Evolutionary conservation across 257 asterid species (phyloP), one percentile per base, ranked within the genome.

Genomic region (Jasminum sambac): DNA sequence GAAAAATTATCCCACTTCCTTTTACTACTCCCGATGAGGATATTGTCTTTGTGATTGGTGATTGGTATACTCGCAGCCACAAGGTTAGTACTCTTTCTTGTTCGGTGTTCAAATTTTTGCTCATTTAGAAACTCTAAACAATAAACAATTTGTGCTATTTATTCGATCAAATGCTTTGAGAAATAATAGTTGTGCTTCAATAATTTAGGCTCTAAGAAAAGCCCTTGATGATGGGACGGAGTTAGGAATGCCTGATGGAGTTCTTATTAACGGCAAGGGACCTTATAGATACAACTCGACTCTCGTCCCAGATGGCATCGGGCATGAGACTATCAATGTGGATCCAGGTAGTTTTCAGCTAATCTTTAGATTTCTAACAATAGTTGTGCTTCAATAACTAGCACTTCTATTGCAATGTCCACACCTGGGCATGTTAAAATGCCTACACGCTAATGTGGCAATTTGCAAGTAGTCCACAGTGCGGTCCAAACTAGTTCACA

Each of bases 191-290:
- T 19, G 34, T 23, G 36, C 62, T 43, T 43, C 50, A 76, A 68
- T 21, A 38, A 48, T 30, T 30, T 78, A 95, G 99, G 90, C 78
- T 78, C 79, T 95, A 63, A 77, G 97, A 72, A 71, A 67, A 11
- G 79, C 79, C 40, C 93, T 95, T 75, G 96, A 95, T 66, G 76
- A 52, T 46, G 99, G 99, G 50, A 84, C 70, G 58, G 82, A 69
- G 25, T 76, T 95, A 79, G 99, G 97, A 41, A 91, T 89, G 91
- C 97, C 97, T 0, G 97, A 89, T 82, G 97, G 97, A 57, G 97
- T 94, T 76, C 90, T 94, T 66, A 87, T 95, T 36, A 95, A 95
- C 67, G 99, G 99, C 67, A 95, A 91, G 82, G 99, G 99, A 43
- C 99, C 99, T 3, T 95, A 76, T 74, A 82, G 89, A 83, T 95